These are phyloP conservation scores for Entomortierella parvispora DNA, from an alignment of 192 early-diverging fungal species.

Conservation along the genomic window DNA sequence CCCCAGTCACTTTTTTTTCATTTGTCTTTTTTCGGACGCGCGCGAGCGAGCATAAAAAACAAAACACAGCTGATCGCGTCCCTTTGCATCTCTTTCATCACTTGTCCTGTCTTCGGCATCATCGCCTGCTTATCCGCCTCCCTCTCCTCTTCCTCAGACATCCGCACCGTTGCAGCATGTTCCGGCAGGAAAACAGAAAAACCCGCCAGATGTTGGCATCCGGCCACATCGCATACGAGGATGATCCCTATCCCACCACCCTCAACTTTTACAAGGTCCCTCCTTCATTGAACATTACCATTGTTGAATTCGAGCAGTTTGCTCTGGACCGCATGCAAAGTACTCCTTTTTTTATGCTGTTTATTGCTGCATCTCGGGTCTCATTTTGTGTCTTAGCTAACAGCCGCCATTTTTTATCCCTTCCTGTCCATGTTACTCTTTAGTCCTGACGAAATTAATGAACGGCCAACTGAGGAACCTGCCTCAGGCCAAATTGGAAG, in stretches of 20 bases:
- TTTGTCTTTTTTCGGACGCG: too few species aligned
- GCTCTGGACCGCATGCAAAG: conserved; percentile 79
- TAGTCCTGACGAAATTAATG: conserved; percentile 86
- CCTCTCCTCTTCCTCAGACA: not conserved
- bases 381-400: not conserved
- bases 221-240: conserved; percentile 23
- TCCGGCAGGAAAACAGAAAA: conserved; percentile 30
- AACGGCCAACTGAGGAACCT: conserved; percentile 79
- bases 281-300: conserved; percentile 72
- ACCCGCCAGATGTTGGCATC: conserved; percentile 20
- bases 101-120: too few species aligned
- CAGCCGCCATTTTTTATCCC: not conserved
- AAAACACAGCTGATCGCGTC: too few species aligned
- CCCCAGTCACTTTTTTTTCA: too few species aligned
- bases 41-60: too few species aligned
- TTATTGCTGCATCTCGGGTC: not conserved
- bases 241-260: conserved; percentile 41
- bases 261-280: conserved; percentile 77
- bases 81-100: too few species aligned
- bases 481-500: conserved; percentile 65
- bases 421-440: not conserved
- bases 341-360: too few species aligned
- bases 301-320: conserved; percentile 78
- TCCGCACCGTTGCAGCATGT: conserved; percentile 14
- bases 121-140: too few species aligned